These are phyloP conservation scores for Termitomyces sp. DNA, from an alignment of 768 basidiomycete species.

Conservation along the genomic window DNA sequence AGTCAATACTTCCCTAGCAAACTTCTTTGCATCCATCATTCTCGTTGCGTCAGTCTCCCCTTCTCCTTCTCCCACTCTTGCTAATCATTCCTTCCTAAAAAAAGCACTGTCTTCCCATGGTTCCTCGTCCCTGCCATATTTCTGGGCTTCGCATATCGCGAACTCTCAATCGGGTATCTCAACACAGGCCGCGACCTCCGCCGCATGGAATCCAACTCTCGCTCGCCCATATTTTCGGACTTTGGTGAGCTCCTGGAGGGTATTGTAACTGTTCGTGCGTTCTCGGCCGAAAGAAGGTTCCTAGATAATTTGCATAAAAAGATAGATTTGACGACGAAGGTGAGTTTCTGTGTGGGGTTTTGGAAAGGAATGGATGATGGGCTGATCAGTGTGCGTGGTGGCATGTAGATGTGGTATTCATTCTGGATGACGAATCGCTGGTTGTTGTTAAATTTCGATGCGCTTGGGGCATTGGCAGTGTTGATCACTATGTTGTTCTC, in stretches of 20 bases:
- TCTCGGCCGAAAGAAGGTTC: conserved; percentile 77
- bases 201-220: conserved; percentile 85
- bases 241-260: conserved; percentile 82
- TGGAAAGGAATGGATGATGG: background rate
- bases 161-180: conserved; percentile 65
- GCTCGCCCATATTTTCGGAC: conserved; percentile 80
- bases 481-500: conserved; percentile 74
- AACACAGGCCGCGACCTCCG: conserved; percentile 80
- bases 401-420: conserved; percentile 67
- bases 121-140: conserved; percentile 76
- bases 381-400: background rate
- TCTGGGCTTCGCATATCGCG: conserved; percentile 70
- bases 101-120: conserved; percentile 67
- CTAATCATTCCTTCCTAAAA: background rate
- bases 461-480: conserved; percentile 67
- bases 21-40: conserved; percentile 70
- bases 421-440: conserved; percentile 91
- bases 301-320: conserved; percentile 67
- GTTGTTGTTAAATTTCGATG: conserved; percentile 80
- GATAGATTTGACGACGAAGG: conserved; percentile 76
- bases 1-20: conserved; percentile 74
- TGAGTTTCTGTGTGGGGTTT: conserved; percentile 17
- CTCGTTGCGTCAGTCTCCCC: conserved; percentile 52
- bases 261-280: conserved; percentile 90
- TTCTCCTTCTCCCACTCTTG: background rate